phyloP scores from a whole-genome alignment of 805 yeast species.

The Hagleromyces aurorensis region DNA sequence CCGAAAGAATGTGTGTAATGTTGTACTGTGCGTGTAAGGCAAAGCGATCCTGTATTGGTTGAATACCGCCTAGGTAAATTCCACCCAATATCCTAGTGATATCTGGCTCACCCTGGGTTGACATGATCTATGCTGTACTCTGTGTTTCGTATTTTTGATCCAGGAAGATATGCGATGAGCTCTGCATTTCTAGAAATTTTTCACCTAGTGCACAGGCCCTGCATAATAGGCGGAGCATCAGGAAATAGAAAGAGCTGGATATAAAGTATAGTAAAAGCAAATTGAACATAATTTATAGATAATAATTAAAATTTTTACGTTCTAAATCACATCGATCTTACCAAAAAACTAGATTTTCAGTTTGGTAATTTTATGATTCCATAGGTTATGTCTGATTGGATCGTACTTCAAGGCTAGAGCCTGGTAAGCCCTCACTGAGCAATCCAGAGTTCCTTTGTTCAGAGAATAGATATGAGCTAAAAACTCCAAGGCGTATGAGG shows the following conservation, averaged over 20 bases:
- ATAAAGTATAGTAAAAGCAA: no score
- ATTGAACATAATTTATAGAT: no score
- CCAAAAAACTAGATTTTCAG: no score
- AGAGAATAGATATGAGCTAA: constrained; percentile 43
- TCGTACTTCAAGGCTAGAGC: constrained; percentile 48
- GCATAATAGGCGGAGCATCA: no score
- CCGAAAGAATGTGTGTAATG: constrained; percentile 67
- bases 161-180: constrained; percentile 14
- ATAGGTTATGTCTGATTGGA: constrained; percentile 53
- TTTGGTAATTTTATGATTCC: constrained; percentile 43
- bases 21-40: constrained; percentile 44
- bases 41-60: constrained; percentile 48
- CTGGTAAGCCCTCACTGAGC: constrained; percentile 40
- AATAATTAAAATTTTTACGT: no score
- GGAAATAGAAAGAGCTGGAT: no score
- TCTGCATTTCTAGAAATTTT: no score
- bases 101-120: constrained; percentile 14
- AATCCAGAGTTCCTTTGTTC: constrained; percentile 23
- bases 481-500: constrained; percentile 58
- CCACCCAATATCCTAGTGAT: constrained; percentile 64
- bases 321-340: no score
- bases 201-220: not conserved
- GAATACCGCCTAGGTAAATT: constrained; percentile 66
- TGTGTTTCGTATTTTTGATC: not conserved
- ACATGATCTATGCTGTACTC: constrained; percentile 1